Conservation (phyloP, 306 rosid genomes). For the Castanea sativa region DNA sequence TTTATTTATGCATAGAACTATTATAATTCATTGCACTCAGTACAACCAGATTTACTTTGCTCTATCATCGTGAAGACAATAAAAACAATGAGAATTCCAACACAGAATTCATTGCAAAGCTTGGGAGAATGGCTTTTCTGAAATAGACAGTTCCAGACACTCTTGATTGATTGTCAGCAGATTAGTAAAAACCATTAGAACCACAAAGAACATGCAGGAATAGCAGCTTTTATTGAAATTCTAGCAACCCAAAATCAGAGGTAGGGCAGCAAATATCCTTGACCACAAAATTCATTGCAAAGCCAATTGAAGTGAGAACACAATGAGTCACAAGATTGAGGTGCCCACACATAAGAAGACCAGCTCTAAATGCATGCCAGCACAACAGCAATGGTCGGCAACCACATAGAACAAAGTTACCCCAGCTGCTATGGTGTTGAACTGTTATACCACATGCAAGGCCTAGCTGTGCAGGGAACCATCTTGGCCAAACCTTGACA, state of each 20-base stretch:
- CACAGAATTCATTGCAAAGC: background rate
- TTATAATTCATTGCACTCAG: no score
- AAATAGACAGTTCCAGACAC: background rate
- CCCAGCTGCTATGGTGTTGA: conserved; percentile 17
- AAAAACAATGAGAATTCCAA: no score
- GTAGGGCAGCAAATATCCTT: background rate
- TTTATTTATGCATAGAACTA: no score
- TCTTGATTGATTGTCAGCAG: background rate
- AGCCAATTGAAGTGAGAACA: background rate
- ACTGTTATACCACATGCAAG: no score
- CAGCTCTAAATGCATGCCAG: background rate
- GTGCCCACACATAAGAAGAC: background rate
- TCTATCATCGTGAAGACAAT: no score
- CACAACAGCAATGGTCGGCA: no score
- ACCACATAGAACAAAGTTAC: conserved; percentile 23
- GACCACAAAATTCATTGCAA: background rate
- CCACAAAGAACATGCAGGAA: background rate
- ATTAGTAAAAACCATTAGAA: background rate
- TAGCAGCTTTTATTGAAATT: background rate
- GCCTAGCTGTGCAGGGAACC: no score
- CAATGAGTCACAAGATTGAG: background rate
- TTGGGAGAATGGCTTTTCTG: background rate
- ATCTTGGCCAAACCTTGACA: no score
- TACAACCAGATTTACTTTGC: no score
- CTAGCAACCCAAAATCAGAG: no score